Evolutionary conservation across 2,329 filamentous ascomycete species (phyloP), one percentile per base, ranked within the genome.

Genomic region (Mollisiaceae sp.): DNA sequence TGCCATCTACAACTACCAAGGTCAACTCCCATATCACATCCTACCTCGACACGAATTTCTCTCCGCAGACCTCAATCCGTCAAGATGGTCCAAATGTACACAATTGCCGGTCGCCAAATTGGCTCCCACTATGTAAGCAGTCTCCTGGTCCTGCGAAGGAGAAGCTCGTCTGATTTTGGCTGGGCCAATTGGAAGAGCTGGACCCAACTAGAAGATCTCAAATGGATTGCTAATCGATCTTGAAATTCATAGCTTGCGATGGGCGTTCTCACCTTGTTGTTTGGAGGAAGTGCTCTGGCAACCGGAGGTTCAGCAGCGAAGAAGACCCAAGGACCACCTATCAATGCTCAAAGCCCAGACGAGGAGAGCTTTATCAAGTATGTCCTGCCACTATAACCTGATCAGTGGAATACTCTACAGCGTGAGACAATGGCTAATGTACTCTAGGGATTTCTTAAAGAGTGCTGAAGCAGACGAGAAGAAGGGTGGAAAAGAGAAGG

Each of bases 341-440:
- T 77, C 66, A 76, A 77, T 64, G 75, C 75, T n/a, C 59, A 65
- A 62, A 76, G 75, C 62, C 70, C 73, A 22, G 75, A 76, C 41
- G 75, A 77, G 72, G 75, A 76, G 71, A 75, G 65, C 60, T 77
- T 76, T 66, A 76, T 77, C 65, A 75, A 76, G 75, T 77, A 74
- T 60, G 75, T 74, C 43, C 27, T 18, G 3, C 43, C 12, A 18
- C 32, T 43, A 36, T 14, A 57, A 27, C 22, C 43, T 45, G 4
- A 36, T 14, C 27, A 15, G 39, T 8, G 15, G n/a, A 20, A 38
- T 35, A 35, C 45, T 47, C 52, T 18, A 15, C 14, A 47, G 52
- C 35, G 52, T n/a, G 20, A 12, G 15, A 4, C 36, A 6, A 43
- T 39, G 11, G 45, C 66, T 73, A 63, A 73, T 60, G 5, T 2